Evolutionary conservation across 2,329 filamentous ascomycete species (phyloP), one percentile per base, ranked within the genome.

Genomic region (Phaeomoniella chlamydospora): DNA sequence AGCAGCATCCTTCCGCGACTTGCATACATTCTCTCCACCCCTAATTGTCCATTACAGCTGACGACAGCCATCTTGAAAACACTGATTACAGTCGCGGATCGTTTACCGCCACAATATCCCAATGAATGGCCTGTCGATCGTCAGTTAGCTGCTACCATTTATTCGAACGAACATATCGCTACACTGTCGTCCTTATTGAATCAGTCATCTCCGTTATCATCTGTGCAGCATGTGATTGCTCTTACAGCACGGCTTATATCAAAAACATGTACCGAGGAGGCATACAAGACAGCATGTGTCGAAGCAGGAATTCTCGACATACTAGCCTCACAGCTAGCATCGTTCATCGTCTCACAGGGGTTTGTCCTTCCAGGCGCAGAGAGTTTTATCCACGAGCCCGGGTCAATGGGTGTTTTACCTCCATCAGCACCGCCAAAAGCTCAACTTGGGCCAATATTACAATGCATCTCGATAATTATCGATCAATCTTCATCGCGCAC

Each of bases 401-500:
- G 70, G 5, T 50, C 77, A 19, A 55, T 65, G 36, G 67, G 70
- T 5, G 62, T 65, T 14, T 68, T 84, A 33, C 80, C 80, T 2
- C 58, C 67, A 3, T 65, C 79, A 15, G 73, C 81, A 5, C 68
- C 72, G 2, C 59, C 65, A 11, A 64, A 62, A 12, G 64, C 72
- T 16, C 72, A 70, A 40, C 58, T 93, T 29, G 68, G 75, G 2
- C 74, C 75, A 6, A 71, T 94, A 13, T 60, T 96, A 4, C 78
- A 85, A 42, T 83, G 87, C 0, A 72, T 93, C 35, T 70, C 77
- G 14, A 70, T 77, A 32, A 80, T 94, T 33, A 72, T 94, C 34
- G 72, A 77, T 41, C 74, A 83, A 47, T 94, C 88, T 1, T 79
- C 77, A 45, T 82, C 79, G 55, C 74, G 85, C 37, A 77, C 83